Evolutionary conservation across 129 eudicot species (phyloP).

Genomic region (Escallonia herrerae): DNA sequence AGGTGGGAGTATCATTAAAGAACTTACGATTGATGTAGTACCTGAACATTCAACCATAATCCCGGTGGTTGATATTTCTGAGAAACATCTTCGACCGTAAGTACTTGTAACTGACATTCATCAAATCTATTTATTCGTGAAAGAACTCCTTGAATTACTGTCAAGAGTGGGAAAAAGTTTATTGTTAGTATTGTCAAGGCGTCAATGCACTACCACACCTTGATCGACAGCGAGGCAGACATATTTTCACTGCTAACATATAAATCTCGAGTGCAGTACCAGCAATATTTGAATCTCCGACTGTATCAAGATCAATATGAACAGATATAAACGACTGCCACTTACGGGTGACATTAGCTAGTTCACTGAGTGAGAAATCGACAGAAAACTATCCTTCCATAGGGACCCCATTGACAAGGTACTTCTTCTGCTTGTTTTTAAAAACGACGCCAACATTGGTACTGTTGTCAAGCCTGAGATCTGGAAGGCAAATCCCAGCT

Average conservation of each 20-base stretch:
- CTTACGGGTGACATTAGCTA: background rate
- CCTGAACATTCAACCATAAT: background rate
- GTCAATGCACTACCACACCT: too few relatives aligned
- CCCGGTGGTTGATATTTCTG: background rate
- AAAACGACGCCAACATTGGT: slow-evolving; percentile 7
- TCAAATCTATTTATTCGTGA: background rate
- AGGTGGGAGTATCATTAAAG: too few relatives aligned
- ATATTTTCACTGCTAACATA: too few relatives aligned
- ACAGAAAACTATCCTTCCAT: slow-evolving; percentile 39
- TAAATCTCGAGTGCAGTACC: too few relatives aligned
- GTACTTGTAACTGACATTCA: background rate
- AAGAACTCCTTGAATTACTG: background rate
- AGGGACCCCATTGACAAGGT: slow-evolving; percentile 34
- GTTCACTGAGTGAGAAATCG: slow-evolving; percentile 4
- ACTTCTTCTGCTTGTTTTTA: background rate
- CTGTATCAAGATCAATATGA: too few relatives aligned
- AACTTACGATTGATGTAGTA: background rate
- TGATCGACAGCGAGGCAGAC: too few relatives aligned
- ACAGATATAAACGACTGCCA: too few relatives aligned
- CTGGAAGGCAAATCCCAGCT: slow-evolving; percentile 44
- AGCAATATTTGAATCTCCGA: too few relatives aligned
- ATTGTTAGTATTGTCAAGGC: too few relatives aligned
- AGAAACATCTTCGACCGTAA: background rate
- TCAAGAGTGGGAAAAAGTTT: too few relatives aligned
- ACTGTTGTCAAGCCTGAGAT: slow-evolving; percentile 29